A percentile compares a stretch with the other conserved stretches of the same genome.
Conservation (phyloP, 2,329 filamentous ascomycete genomes). For the Fusarium sarcochroum region DNA sequence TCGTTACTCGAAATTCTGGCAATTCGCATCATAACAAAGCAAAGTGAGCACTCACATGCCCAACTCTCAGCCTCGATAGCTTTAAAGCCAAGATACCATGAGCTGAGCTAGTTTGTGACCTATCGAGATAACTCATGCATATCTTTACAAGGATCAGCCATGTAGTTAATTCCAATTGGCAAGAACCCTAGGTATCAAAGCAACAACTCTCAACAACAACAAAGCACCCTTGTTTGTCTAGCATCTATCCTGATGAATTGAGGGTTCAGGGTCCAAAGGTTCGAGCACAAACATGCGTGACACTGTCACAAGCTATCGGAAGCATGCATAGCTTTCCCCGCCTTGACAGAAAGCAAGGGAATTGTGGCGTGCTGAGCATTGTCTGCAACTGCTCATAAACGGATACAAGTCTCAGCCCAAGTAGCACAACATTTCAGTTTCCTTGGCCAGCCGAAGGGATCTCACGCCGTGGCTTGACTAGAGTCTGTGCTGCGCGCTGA, state of each 20-base stretch:
- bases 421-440: conserved; percentile 3
- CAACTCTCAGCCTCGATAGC: no score
- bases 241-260: no score
- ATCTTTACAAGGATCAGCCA: no score
- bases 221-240: no score
- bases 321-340: conserved; percentile 12
- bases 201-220: no score
- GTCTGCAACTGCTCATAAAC: conserved; percentile 13
- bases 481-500: not conserved
- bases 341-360: conserved; percentile 4
- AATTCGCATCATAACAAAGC: conserved; percentile 1
- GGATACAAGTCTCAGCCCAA: not conserved
- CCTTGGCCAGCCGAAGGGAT: not conserved
- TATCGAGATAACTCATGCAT: no score
- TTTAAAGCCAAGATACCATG: no score
- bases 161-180: no score
- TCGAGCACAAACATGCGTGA: not conserved
- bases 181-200: no score
- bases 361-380: conserved; percentile 25
- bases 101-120: no score
- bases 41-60: not conserved
- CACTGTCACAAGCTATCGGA: conserved; percentile 7
- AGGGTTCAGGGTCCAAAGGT: conserved; percentile 6
- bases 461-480: not conserved
- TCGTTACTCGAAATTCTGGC: not conserved